phyloP scores from a whole-genome alignment of 352 stramenopile genomes.

The Blastocystis sp. region DNA sequence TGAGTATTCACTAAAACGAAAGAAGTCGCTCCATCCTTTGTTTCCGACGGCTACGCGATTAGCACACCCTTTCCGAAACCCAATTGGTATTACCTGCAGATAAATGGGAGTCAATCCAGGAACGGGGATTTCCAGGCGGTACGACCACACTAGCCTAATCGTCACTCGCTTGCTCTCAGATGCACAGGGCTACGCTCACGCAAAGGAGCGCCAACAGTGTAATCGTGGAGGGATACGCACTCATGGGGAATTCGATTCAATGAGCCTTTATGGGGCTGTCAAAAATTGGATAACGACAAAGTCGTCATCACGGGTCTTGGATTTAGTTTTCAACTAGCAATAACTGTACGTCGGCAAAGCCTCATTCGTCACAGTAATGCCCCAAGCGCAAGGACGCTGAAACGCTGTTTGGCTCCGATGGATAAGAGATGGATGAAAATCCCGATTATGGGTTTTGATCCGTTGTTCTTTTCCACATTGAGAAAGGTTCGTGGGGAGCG shows the following conservation, averaged over 20 bases:
- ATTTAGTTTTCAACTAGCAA: conserved; percentile 70
- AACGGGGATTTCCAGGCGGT: no score
- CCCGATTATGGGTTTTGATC: conserved; percentile 39
- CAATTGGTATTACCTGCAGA: no score
- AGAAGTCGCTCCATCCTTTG: no score
- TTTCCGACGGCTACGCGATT: no score
- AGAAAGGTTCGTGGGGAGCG: not conserved
- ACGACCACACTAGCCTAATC: no score
- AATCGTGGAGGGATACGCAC: no score
- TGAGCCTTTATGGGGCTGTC: conserved; percentile 64
- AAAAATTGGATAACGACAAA: conserved; percentile 68
- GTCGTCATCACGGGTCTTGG: conserved; percentile 67
- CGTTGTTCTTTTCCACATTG: not conserved
- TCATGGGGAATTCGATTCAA: conserved; percentile 17
- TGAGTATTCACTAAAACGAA: no score
- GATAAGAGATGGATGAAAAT: not conserved
- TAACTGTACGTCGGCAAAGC: conserved; percentile 68
- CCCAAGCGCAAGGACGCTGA: conserved; percentile 64
- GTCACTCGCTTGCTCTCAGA: no score
- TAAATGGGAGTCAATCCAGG: no score
- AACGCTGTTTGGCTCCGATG: not conserved
- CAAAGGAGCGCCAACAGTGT: no score
- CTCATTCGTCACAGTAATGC: conserved; percentile 69
- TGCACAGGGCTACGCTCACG: no score
- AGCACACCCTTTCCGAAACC: no score